Evolutionary conservation across 805 yeast species (phyloP).

Genomic region (Nakazawaea peltata): DNA sequence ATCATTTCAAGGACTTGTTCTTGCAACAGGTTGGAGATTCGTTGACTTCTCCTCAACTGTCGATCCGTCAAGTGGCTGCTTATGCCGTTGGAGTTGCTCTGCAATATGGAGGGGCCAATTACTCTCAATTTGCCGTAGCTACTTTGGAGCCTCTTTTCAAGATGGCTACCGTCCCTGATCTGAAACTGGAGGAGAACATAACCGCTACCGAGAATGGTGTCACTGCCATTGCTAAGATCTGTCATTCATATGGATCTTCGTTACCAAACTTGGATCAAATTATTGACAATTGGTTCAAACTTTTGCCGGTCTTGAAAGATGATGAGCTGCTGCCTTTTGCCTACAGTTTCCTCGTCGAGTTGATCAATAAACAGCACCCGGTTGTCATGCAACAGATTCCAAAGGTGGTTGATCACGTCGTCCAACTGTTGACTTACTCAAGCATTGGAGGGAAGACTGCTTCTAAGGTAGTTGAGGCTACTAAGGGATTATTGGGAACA

Average conservation of each 20-base stretch:
- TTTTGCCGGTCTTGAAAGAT: conserved; percentile 78
- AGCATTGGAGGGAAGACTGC: conserved; percentile 69
- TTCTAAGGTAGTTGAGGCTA: conserved; percentile 48
- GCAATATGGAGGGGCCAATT: conserved; percentile 62
- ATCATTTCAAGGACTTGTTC: conserved; percentile 56
- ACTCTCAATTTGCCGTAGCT: conserved; percentile 54
- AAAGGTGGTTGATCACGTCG: conserved; percentile 56
- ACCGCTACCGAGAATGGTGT: conserved; percentile 83
- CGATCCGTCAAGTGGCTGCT: conserved; percentile 82
- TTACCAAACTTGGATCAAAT: conserved; percentile 59
- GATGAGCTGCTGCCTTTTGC: conserved; percentile 84
- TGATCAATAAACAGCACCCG: conserved; percentile 62
- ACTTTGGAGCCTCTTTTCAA: conserved; percentile 71
- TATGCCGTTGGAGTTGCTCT: conserved; percentile 83
- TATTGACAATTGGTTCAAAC: conserved; percentile 67
- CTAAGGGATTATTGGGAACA: conserved; percentile 54
- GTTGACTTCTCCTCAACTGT: conserved; percentile 56
- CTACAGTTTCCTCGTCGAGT: conserved; percentile 64
- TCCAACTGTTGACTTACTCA: conserved; percentile 65
- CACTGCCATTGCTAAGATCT: conserved; percentile 76
- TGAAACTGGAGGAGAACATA: conserved; percentile 77
- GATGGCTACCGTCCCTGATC: conserved; percentile 68
- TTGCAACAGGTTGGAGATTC: conserved; percentile 57
- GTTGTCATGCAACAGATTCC: conserved; percentile 46
- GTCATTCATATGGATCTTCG: conserved; percentile 50